These are phyloP conservation scores for Cyclanthera cordifolia DNA, from an alignment of 306 rosid species.

Conservation along the genomic window DNA sequence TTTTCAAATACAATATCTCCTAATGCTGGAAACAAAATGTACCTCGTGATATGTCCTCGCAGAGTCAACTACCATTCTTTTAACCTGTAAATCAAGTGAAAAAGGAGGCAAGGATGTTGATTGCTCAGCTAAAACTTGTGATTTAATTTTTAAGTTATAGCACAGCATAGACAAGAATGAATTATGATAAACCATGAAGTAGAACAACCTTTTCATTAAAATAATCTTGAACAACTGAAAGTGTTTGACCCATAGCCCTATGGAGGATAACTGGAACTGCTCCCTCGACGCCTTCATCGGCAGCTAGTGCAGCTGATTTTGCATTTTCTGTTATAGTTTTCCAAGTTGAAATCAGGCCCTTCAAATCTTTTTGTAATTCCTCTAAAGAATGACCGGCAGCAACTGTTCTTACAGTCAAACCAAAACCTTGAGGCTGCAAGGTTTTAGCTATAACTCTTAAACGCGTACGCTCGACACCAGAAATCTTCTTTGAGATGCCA, in stretches of 20 bases:
- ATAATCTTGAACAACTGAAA: conserved; percentile 94
- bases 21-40: conserved; percentile 20
- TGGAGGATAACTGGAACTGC: conserved; percentile 84
- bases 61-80: conserved; percentile 87
- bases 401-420: conserved; percentile 88
- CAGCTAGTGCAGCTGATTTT: conserved; percentile 87
- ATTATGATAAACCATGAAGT: conserved; percentile 7
- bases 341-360: conserved; percentile 79
- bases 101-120: conserved; percentile 20
- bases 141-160: not conserved
- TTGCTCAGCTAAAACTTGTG: not conserved
- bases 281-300: conserved; percentile 95
- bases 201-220: conserved; percentile 59
- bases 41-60: conserved; percentile 95
- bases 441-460: conserved; percentile 81
- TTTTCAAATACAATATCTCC: not conserved
- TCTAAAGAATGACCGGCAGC: conserved; percentile 87
- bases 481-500: conserved; percentile 77
- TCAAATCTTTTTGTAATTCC: conserved; percentile 80
- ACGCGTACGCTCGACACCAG: conserved; percentile 76
- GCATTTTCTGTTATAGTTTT: conserved; percentile 75
- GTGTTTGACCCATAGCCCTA: conserved; percentile 91
- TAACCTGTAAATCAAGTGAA: conserved; percentile 43
- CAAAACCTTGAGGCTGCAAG: conserved; percentile 92
- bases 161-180: conserved; percentile 4